Percentiles rank a stretch among this genome's conserved stretches.
These are phyloP conservation scores for Apophysomyces variabilis DNA, from an alignment of 371 early-diverging fungal species.

Conservation along the genomic window DNA sequence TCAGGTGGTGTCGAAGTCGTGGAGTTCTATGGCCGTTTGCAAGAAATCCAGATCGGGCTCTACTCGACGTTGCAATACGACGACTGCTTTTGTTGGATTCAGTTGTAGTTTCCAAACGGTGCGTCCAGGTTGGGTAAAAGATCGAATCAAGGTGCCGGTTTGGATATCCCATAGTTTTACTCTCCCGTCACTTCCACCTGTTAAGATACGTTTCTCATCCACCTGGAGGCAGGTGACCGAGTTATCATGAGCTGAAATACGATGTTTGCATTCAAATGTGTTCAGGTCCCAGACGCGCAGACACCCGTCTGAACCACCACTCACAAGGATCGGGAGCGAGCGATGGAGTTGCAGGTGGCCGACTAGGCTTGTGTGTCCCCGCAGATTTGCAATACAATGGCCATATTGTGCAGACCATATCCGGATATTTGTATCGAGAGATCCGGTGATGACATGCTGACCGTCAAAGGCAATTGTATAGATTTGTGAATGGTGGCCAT, in stretches of 20 bases:
- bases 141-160: constrained; percentile 70
- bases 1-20: constrained; percentile 37
- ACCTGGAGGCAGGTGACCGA: constrained; percentile 87
- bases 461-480: constrained; percentile 72
- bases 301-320: constrained; percentile 86
- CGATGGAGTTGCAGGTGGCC: constrained; percentile 62
- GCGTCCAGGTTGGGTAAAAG: constrained; percentile 60
- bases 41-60: constrained; percentile 11
- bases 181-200: constrained; percentile 83
- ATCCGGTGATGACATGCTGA: constrained; percentile 67
- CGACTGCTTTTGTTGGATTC: constrained; percentile 59
- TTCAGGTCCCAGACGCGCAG: constrained; percentile 84
- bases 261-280: constrained; percentile 61
- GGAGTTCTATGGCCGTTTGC: constrained; percentile 44
- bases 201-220: constrained; percentile 76
- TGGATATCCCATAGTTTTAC: constrained; percentile 85
- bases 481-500: constrained; percentile 70
- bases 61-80: constrained; percentile 48
- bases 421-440: constrained; percentile 73
- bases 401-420: constrained; percentile 71
- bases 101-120: constrained; percentile 65
- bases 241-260: constrained; percentile 77
- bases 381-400: constrained; percentile 53
- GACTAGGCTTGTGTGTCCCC: constrained; percentile 85
- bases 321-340: constrained; percentile 68